phyloP scores from a whole-genome alignment of 306 rosid species.

The Canavalia gladiata region DNA sequence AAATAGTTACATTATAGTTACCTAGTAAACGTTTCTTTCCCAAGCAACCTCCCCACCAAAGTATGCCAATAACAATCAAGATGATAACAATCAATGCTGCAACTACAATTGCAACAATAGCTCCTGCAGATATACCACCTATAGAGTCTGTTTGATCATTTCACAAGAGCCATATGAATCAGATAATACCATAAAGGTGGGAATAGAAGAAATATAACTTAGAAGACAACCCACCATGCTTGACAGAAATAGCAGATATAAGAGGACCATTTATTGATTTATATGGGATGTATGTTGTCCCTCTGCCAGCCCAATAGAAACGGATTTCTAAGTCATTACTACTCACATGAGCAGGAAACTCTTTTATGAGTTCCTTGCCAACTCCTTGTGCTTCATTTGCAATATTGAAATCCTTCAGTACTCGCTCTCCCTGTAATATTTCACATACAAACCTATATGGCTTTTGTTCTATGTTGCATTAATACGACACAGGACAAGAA shows the following conservation, averaged over 20 bases:
- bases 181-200: conserved; percentile 1
- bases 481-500: too few species aligned
- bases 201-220: not conserved
- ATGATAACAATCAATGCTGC: conserved; percentile 36
- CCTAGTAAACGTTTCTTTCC: conserved; percentile 45
- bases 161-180: not conserved
- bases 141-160: conserved; percentile 32
- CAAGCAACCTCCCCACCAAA: conserved; percentile 43
- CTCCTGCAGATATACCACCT: conserved; percentile 20
- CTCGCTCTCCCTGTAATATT: conserved; percentile 50
- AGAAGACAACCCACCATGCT: conserved; percentile 47
- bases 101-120: conserved; percentile 49
- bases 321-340: conserved; percentile 56
- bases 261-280: conserved; percentile 72
- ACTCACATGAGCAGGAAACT: conserved; percentile 38
- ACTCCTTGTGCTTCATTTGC: conserved; percentile 50
- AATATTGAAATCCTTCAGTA: conserved; percentile 61
- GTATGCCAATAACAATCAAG: conserved; percentile 14
- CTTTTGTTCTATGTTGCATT: not conserved
- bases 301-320: conserved; percentile 71
- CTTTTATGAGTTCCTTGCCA: conserved; percentile 8
- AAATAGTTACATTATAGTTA: not conserved
- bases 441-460: conserved; percentile 20
- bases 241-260: conserved; percentile 64
- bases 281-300: conserved; percentile 58